Conservation (phyloP, 1,284 basidiomycete genomes). For the Termitomyces sp. region DNA sequence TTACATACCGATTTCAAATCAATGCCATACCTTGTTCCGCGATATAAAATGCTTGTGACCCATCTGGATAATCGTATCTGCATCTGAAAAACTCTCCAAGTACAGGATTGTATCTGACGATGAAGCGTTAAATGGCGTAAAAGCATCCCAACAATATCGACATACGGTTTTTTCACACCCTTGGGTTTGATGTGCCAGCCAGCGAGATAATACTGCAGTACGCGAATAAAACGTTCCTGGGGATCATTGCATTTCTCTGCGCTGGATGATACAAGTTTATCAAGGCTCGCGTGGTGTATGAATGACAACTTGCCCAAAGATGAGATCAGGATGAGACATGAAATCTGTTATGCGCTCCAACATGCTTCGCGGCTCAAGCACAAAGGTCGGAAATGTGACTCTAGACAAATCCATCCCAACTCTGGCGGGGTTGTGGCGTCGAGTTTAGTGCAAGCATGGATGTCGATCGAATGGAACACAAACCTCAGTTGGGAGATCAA, state of each 20-base stretch:
- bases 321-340: constrained; percentile 96
- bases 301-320: constrained; percentile 75
- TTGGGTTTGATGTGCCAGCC: constrained; percentile 99
- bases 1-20: not conserved
- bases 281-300: not conserved
- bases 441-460: not conserved
- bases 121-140: constrained; percentile 1
- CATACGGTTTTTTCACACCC: constrained; percentile 98
- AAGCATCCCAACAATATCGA: constrained; percentile 15
- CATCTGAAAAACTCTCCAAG: constrained; percentile 98
- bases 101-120: constrained; percentile 85
- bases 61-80: constrained; percentile 89
- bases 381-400: constrained; percentile 92
- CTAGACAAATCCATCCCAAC: constrained; percentile 95
- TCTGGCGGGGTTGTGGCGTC: constrained; percentile 34
- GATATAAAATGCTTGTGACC: constrained; percentile 92
- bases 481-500: constrained; percentile 84
- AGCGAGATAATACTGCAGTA: constrained; percentile 94
- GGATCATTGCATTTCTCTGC: constrained; percentile 74
- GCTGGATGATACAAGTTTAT: constrained; percentile 33
- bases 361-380: constrained; percentile 90
- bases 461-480: constrained; percentile 10
- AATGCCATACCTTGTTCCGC: constrained; percentile 79
- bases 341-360: constrained; percentile 98
- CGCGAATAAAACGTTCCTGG: constrained; percentile 88